phyloP scores from a whole-genome alignment of 208 protist genomes.

The Lotmaria passim region DNA sequence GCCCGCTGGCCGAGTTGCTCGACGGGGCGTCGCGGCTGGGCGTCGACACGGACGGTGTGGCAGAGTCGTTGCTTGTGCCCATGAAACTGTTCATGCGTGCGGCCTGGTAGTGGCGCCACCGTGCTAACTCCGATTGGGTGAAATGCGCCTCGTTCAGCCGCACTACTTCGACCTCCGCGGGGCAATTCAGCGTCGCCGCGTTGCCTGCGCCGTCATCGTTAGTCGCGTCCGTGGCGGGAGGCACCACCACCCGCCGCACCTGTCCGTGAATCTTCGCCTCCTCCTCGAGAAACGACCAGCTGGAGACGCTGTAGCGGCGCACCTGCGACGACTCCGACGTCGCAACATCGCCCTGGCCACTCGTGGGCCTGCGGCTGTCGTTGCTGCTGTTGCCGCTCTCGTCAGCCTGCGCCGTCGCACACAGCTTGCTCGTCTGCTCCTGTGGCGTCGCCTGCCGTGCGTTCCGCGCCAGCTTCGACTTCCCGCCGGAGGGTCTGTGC shows the following conservation, averaged over 20 bases:
- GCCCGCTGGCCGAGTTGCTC: conserved; percentile 21
- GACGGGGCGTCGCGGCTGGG: conserved; percentile 24
- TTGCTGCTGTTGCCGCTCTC: not conserved
- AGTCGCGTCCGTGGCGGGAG: not conserved
- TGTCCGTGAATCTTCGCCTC: conserved; percentile 9
- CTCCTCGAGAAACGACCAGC: conserved; percentile 19
- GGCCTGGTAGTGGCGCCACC: conserved; percentile 36
- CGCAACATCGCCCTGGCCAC: not conserved
- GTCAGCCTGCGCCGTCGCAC: not conserved
- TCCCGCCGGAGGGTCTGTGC: not conserved
- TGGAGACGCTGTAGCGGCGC: conserved; percentile 15
- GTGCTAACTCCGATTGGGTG: conserved; percentile 34
- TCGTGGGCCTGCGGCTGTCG: not conserved
- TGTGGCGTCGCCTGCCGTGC: conserved; percentile 1
- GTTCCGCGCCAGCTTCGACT: not conserved
- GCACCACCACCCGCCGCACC: conserved; percentile 6
- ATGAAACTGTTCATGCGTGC: conserved; percentile 29
- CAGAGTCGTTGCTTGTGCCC: not conserved
- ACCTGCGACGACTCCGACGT: not conserved
- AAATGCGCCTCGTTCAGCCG: conserved; percentile 41
- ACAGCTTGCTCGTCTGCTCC: not conserved
- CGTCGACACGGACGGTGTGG: conserved; percentile 19
- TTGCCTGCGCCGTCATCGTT: not conserved
- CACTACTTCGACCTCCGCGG: conserved; percentile 35
- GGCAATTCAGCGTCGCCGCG: not conserved